Conservation (phyloP, 2,329 filamentous ascomycete species). For the Elsinoe necatrix region DNA sequence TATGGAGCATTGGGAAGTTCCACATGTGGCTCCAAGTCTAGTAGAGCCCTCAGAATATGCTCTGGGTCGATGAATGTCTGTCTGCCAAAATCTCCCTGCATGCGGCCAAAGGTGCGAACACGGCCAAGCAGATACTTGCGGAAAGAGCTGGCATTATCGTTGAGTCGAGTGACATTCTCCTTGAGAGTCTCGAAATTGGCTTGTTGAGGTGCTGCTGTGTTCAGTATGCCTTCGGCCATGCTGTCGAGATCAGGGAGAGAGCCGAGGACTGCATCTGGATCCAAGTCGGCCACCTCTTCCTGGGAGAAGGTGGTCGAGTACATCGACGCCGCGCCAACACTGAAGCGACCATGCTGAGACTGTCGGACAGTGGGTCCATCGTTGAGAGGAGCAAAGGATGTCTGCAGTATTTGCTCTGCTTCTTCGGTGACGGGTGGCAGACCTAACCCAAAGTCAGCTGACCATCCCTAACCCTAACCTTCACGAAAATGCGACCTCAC, state of each 20-base stretch:
- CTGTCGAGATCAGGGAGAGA: conserved; percentile 32
- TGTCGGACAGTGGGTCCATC: not conserved
- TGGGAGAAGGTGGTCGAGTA: conserved; percentile 41
- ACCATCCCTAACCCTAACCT: conserved; percentile 10
- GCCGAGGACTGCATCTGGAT: conserved; percentile 35
- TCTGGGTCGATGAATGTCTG: conserved; percentile 36
- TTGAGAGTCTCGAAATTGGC: conserved; percentile 21
- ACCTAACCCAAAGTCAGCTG: conserved; percentile 16
- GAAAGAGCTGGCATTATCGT: conserved; percentile 31
- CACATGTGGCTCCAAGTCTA: conserved; percentile 26
- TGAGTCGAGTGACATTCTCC: conserved; percentile 26
- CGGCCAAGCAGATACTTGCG: conserved; percentile 32
- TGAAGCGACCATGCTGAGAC: not conserved
- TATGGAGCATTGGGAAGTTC: conserved; percentile 25
- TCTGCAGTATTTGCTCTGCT: not conserved
- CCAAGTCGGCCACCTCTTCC: conserved; percentile 36
- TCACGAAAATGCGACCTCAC: not conserved
- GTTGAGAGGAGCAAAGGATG: conserved; percentile 1
- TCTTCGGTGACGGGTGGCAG: conserved; percentile 21
- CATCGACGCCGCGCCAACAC: conserved; percentile 26
- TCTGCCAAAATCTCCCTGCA: conserved; percentile 32
- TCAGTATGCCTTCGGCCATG: conserved; percentile 24
- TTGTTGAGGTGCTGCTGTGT: conserved; percentile 25
- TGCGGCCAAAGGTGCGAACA: conserved; percentile 28
- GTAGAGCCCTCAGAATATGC: conserved; percentile 33